These are phyloP conservation scores for Lactarius evosmus DNA, from an alignment of 768 basidiomycete genomes.

Conservation along the genomic window DNA sequence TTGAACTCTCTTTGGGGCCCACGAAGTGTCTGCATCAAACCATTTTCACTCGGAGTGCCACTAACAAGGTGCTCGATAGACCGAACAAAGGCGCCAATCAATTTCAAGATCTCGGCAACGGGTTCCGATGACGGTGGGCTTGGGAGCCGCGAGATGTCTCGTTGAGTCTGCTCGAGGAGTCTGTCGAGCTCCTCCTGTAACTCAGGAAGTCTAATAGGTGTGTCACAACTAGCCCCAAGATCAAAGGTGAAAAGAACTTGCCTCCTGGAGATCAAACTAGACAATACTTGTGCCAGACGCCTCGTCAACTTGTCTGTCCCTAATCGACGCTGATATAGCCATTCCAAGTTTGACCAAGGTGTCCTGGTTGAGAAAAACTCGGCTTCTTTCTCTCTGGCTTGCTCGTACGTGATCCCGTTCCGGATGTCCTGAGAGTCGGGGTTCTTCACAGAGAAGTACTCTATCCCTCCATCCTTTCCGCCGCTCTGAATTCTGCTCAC, in stretches of 20 bases:
- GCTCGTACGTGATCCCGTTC: conserved; percentile 24
- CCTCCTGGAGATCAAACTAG: conserved; percentile 24
- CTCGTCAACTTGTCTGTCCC: conserved; percentile 24
- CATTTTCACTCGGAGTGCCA: conserved; percentile 50
- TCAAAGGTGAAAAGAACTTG: not conserved
- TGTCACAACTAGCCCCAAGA: not conserved
- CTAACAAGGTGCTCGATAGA: conserved; percentile 46
- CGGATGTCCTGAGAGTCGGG: conserved; percentile 21
- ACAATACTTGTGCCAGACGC: conserved; percentile 17
- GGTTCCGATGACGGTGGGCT: conserved; percentile 52
- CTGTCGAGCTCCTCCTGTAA: conserved; percentile 54
- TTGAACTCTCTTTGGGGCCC: conserved; percentile 47
- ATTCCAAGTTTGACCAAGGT: conserved; percentile 24
- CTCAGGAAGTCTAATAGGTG: conserved; percentile 50
- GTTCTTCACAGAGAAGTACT: conserved; percentile 27
- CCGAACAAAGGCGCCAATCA: conserved; percentile 45
- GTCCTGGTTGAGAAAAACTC: conserved; percentile 13
- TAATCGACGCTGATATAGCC: conserved; percentile 16
- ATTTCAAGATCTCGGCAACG: conserved; percentile 46
- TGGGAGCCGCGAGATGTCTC: conserved; percentile 38
- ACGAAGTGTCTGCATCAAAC: conserved; percentile 53
- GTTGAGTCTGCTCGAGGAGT: conserved; percentile 38
- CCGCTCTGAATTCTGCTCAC: conserved; percentile 12
- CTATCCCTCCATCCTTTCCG: not conserved
- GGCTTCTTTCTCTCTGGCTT: conserved; percentile 17